Evolutionary conservation across 2,329 filamentous ascomycete genomes (phyloP), one percentile per base, ranked within the genome.

Genomic region (Nothomitra cinnamomea): DNA sequence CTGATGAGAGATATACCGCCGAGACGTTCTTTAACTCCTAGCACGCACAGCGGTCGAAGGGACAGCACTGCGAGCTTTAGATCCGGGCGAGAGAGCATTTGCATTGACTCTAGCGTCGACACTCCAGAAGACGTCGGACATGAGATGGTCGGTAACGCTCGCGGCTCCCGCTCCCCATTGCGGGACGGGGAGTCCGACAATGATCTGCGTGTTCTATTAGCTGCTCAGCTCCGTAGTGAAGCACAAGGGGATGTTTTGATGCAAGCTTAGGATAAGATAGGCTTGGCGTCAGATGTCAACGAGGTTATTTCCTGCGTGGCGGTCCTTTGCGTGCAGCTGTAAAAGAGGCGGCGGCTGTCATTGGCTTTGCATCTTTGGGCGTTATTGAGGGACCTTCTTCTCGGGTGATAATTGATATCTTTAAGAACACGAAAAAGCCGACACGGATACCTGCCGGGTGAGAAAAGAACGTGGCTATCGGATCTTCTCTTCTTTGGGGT

Each of bases 1-100:
- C n/a, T 49, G 24, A 49, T 49, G 45, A 49, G 45, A 24, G 45
- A 49, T 19, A 49, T 49, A n/a, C 45, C 45, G 2, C 17, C 45
- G 13, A 49, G 45, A 15, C 24, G 17, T 22, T 49, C 45, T 24
- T n/a, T 49, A 24, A 49, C 45, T 17, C 45, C 45, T n/a, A 49
- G 45, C 17, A 17, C 15, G 24, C 25, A 19, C 19, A 24, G 25
- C 45, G 32, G 45, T 19, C 45, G n/a, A 24, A 49, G 32, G 4
- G 45, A 49, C 25, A 48, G 43, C 43, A 5, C 10, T 4, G 10
- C 10, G 28, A 32, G 28, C 28, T 32, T 5, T 32, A 10, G 28
- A 4, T 32, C 28, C 10, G 10, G 28, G 28, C 28, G 28, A 32
- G 28, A 32, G 28, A 49, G 19, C 25, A 35, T 5, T 10, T 28